Evolutionary conservation across 495 filamentous ascomycete species (phyloP), one percentile per base, ranked within the genome.

Genomic region (Immersiella caudata): DNA sequence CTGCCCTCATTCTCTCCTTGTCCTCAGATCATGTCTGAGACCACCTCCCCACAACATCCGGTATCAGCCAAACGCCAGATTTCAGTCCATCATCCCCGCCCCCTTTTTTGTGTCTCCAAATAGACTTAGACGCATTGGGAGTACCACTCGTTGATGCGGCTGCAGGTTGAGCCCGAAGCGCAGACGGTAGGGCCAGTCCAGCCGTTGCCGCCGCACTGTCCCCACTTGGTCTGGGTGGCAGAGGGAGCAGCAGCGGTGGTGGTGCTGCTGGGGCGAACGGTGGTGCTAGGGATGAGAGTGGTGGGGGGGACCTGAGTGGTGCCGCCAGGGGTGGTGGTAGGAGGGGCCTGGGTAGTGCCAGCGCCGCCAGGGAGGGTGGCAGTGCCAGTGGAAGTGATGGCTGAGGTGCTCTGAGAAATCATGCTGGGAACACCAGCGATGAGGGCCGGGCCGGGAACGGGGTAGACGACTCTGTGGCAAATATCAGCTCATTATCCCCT

Each of bases 401-500:
- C 66, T 0, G 78, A 76, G 8, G 65, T 76, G 65, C 70, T 72
- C 72, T 82, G 79, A 16, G 67, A 33, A 51, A 79, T 73, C 61
- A 71, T 70, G 61, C 68, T 69, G n/a, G 69, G 69, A 12, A 76
- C 82, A 22, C 80, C 81, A 26, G 77, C 67, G 55, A 83, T 85
- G 9, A 86, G 74, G 6, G 82, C 36, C 8, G 85, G 85, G 9
- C 85, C 85, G n/a, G 85, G 85, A 70, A 87, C 83, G n/a, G 79
- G 78, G 74, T 87, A 87, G 29, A 73, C 76, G 50, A 78, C 73
- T n/a, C n/a, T n/a, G n/a, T n/a, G n/a, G n/a, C n/a, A n/a, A n/a
- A n/a, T n/a, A n/a, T n/a, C n/a, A n/a, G n/a, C n/a, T n/a, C n/a
- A n/a, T n/a, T n/a, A n/a, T n/a, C n/a, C n/a, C n/a, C n/a, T n/a